Evolutionary conservation across 805 yeast genomes (phyloP).

Genomic region (Isabelozyma heimii): DNA sequence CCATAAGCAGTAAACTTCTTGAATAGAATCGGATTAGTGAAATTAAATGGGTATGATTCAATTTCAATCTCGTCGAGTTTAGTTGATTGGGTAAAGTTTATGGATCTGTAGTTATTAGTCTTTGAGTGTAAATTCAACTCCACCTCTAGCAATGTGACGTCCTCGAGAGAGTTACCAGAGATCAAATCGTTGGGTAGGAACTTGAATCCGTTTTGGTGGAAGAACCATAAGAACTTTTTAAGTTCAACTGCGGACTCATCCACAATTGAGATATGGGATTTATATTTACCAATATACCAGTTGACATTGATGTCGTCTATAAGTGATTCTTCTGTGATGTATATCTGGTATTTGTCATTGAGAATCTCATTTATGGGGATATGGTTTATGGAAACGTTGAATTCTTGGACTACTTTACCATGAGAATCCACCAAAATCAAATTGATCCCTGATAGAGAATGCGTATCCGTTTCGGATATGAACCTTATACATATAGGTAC

Average conservation of each 20-base stretch:
- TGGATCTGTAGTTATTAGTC: not conserved
- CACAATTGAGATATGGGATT: conserved; percentile 4
- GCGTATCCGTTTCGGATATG: conserved; percentile 9
- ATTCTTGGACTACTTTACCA: conserved; percentile 5
- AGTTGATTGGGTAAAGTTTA: not conserved
- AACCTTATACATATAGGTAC: conserved; percentile 19
- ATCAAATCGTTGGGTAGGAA: conserved; percentile 17
- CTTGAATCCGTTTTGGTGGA: conserved; percentile 19
- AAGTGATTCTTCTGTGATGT: not conserved
- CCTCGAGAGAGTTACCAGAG: conserved; percentile 1
- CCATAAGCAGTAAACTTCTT: conserved; percentile 21
- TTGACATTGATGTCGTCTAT: conserved; percentile 4
- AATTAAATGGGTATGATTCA: conserved; percentile 24
- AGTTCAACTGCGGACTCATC: not conserved
- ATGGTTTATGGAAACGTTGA: conserved; percentile 13
- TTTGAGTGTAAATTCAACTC: not conserved
- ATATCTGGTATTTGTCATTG: conserved; percentile 4
- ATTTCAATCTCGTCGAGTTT: conserved; percentile 12
- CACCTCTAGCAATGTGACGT: conserved; percentile 3
- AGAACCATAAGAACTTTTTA: conserved; percentile 9
- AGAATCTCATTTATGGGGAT: conserved; percentile 7
- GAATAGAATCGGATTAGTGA: conserved; percentile 29
- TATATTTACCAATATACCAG: conserved; percentile 11
- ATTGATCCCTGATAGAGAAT: conserved; percentile 21
- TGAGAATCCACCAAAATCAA: conserved; percentile 5